Base-by-base conservation (phyloP, 73 alveolate species). In the Diophrys appendiculata region DNA sequence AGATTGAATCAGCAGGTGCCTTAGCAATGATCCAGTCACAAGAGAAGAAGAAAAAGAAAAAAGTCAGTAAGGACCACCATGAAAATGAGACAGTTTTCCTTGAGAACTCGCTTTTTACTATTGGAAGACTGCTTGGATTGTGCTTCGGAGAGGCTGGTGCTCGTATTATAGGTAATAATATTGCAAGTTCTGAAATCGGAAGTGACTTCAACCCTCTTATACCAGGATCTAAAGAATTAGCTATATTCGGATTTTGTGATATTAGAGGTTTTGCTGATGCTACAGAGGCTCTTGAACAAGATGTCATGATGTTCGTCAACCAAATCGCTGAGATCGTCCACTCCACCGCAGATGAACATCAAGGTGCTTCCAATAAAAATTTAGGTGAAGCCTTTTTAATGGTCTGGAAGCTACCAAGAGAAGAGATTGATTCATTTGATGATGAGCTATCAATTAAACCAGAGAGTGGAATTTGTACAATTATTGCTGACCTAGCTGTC, bases 371-470 rank as follows among this genome's bases (percentile, higher is more conserved):
- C 65, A 95, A 95, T 88, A 95, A 95, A 82, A 95, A 95, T 82
- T 83, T 95, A 18, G 99, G 99, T 28, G 99, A 95, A 76, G 95
- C 98, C 24, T 95, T 90, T 79, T 76, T 95, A 60, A 77, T 95
- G 71, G 97, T 95, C 33, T 95, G 99, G 99, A 91, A 94, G 79
- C 76, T 92, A 65, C 88, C 84, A 73, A 74, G 84, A 33, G 89
- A 86, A 28, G 87, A 60, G 3, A 83, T 75, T 31, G 70, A 28
- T 55, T 74, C 77, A 0, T 29, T 22, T 56, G 88, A 52, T 8
- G 81, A 92, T 26, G 80, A 54, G 28, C 52, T 69, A 71, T 33
- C 68, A 14, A 55, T 82, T 43, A 76, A 84, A 69, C 83, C 92
- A 72, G 90, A 82, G 33, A 68, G 67, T 13, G 81, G 84, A 86